Base-by-base conservation (phyloP, 345 rosid species). In the Aquilaria malaccensis region DNA sequence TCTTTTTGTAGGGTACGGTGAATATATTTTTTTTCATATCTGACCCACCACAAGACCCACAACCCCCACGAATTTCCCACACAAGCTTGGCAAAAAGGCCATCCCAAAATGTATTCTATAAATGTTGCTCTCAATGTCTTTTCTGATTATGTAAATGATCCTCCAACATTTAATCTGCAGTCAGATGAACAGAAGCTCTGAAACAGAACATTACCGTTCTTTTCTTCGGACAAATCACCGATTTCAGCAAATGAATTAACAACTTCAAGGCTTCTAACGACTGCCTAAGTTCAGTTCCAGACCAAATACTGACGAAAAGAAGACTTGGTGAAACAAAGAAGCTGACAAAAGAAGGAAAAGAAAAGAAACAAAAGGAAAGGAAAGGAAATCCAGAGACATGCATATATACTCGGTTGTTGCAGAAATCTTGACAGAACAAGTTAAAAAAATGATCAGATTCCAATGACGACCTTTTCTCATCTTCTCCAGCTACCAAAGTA, bases 71-170 rank as follows among this genome's bases (percentile, higher is more conserved):
- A 93, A 79, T 75, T 89, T 93, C 68, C 70, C 53, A 67, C 88
- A 84, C 50, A 93, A 85, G 66, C 75, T 64, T 37, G 97, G 88
- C 58, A 93, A 80, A 67, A 84, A 69, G 64, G 77, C 78, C 97
- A 87, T 93, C 79, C 90, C 87, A 80, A 93, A 93, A 77, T 4
- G 95, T 80, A 71, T 86, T 85, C 85, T 84, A 89, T 45, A 79
- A 67, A 93, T 90, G 80, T 84, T 84, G 68, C 76, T 87, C 76
- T 87, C 99, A 50, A 93, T 77, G 68, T 93, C 99, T 78, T 87
- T 87, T 66, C 89, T 74, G 83, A 93, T 93, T 71, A 77, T 81
- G 67, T 86, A 85, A 60, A 93, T 87, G 59, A 85, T 85, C 88
- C 97, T 93, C 88, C 73, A 45, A 62, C 56, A 68, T 68, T 22